These are phyloP conservation scores for Trypethelium eluteriae DNA, from an alignment of 495 filamentous ascomycete species.

Conservation along the genomic window DNA sequence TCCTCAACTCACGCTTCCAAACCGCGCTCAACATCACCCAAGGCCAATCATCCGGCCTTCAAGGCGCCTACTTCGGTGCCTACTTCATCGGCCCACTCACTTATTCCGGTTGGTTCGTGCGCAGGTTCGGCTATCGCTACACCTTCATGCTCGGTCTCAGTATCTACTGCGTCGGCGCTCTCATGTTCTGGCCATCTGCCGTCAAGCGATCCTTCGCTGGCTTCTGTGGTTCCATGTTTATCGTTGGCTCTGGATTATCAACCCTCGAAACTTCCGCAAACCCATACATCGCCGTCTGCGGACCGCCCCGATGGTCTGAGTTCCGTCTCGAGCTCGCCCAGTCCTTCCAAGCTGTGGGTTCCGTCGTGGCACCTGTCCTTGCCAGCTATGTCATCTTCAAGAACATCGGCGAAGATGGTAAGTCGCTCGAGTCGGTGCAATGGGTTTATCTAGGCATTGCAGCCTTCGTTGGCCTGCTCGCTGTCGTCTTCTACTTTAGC, in stretches of 20 bases:
- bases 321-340: constrained; percentile 63
- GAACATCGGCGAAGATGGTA: constrained; percentile 42
- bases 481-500: constrained; percentile 56
- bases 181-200: constrained; percentile 27
- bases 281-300: constrained; percentile 49
- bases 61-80: constrained; percentile 47
- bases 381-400: constrained; percentile 64
- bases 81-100: constrained; percentile 61
- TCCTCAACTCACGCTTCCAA: constrained; percentile 50
- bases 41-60: constrained; percentile 40
- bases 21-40: constrained; percentile 41
- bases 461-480: constrained; percentile 58
- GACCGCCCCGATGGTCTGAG: constrained; percentile 59
- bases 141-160: constrained; percentile 45
- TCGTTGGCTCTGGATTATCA: constrained; percentile 27
- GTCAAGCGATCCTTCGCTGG: constrained; percentile 23
- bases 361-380: constrained; percentile 56
- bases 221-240: constrained; percentile 26
- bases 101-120: constrained; percentile 57
- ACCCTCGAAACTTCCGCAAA: constrained; percentile 28
- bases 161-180: constrained; percentile 2
- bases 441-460: constrained; percentile 71
- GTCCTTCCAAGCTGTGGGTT: constrained; percentile 60
- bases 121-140: constrained; percentile 54
- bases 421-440: constrained; percentile 53